Conservation (phyloP, 208 protist genomes). For the Tetramitus jugosus region DNA sequence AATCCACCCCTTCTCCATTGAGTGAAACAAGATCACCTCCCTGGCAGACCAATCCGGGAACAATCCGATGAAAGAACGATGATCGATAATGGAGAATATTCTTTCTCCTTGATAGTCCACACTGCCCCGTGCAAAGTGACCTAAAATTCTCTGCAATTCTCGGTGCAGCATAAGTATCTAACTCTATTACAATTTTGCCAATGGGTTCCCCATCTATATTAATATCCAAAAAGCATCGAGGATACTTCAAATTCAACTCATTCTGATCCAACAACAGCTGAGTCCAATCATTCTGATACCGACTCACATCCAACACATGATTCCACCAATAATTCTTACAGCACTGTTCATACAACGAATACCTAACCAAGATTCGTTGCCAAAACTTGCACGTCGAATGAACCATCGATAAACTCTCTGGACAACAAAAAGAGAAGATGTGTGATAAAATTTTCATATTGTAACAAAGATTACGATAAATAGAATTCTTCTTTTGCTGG, state of each 20-base stretch:
- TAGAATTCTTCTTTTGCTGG: too few relatives aligned
- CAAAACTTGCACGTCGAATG: too few relatives aligned
- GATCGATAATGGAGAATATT: conserved; percentile 68
- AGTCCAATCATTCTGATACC: not conserved
- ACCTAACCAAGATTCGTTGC: too few relatives aligned
- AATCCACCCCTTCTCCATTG: not conserved
- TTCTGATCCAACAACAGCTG: not conserved
- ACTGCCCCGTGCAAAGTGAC: conserved; percentile 38
- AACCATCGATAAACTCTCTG: too few relatives aligned
- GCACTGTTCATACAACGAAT: too few relatives aligned
- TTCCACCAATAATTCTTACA: too few relatives aligned
- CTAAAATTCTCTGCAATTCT: conserved; percentile 52
- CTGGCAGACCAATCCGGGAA: conserved; percentile 82
- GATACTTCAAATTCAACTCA: not conserved
- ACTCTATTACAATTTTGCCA: not conserved
- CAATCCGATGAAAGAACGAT: conserved; percentile 83
- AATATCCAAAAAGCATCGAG: not conserved
- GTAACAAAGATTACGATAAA: too few relatives aligned
- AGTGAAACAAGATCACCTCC: not conserved
- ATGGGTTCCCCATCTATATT: not conserved
- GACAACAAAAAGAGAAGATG: too few relatives aligned
- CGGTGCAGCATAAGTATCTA: conserved; percentile 33
- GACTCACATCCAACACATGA: not conserved
- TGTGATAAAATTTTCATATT: too few relatives aligned
- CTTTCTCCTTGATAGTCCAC: conserved; percentile 36